phyloP scores from a whole-genome alignment of 1,139 yeast genomes.

The Lipomyces yarrowii region DNA sequence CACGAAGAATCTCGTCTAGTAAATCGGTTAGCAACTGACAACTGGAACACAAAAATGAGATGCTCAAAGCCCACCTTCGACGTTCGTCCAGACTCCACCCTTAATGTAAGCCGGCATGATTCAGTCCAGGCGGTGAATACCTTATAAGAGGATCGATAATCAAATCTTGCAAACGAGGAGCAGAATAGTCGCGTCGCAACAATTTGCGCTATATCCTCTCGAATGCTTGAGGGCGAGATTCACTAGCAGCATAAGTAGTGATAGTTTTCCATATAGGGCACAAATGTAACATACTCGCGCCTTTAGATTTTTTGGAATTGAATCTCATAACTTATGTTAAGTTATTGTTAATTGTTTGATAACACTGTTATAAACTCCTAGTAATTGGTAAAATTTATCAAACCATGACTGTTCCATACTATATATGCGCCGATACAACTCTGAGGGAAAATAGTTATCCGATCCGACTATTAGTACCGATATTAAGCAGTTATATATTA shows the following conservation, averaged over 20 bases:
- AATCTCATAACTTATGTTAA: no score
- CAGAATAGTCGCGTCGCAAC: neutral
- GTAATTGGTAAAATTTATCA: neutral
- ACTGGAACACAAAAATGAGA: neutral
- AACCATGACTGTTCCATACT: neutral
- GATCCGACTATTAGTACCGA: neutral
- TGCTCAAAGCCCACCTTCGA: conserved; percentile 50
- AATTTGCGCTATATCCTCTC: neutral
- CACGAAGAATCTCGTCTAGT: conserved; percentile 76
- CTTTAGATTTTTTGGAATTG: no score
- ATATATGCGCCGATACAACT: neutral
- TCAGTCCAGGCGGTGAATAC: neutral
- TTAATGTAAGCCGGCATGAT: conserved; percentile 68
- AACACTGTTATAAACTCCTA: neutral
- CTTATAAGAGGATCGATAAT: neutral
- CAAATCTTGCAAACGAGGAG: neutral
- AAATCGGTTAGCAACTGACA: neutral
- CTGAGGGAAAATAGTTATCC: neutral
- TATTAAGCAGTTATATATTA: neutral
- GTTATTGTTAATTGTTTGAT: neutral
- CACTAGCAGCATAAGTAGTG: neutral
- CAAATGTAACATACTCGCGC: neutral
- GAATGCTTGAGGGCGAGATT: neutral
- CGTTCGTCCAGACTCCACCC: conserved; percentile 90
- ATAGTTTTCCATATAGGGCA: neutral